phyloP scores from a whole-genome alignment of 441 rosid genomes.

The Bruguiera hainesii region DNA sequence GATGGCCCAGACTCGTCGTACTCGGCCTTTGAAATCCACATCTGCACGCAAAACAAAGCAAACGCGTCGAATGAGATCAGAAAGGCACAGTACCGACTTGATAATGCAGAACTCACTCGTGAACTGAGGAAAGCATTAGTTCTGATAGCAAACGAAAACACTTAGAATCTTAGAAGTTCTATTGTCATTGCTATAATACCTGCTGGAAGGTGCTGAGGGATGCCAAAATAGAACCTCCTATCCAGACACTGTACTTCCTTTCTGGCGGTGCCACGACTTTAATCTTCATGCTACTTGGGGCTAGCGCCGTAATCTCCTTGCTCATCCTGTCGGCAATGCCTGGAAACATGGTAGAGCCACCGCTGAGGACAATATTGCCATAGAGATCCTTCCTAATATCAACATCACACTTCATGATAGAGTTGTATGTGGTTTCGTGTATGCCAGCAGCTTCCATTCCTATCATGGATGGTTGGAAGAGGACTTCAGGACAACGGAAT shows the following conservation, averaged over 20 bases:
- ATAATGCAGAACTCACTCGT: constrained; percentile 1
- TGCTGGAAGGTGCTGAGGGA: constrained; percentile 53
- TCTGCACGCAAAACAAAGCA: constrained; percentile 42
- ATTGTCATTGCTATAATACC: constrained; percentile 25
- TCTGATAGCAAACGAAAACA: no score
- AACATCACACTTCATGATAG: constrained; percentile 74
- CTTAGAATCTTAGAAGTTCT: no score
- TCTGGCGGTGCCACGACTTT: constrained; percentile 58
- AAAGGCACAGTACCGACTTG: neutral
- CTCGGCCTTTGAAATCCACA: constrained; percentile 93
- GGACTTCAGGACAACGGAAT: constrained; percentile 78
- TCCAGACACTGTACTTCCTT: constrained; percentile 67
- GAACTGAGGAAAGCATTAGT: neutral
- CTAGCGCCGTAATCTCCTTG: constrained; percentile 59
- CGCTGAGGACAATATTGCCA: constrained; percentile 54
- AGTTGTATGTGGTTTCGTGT: constrained; percentile 63
- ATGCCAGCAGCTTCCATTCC: constrained; percentile 77
- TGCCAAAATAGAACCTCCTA: constrained; percentile 61
- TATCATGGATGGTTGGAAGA: constrained; percentile 69
- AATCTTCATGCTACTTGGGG: constrained; percentile 61
- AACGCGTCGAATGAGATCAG: constrained; percentile 4
- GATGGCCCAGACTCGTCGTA: constrained; percentile 82
- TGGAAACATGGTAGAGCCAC: constrained; percentile 61
- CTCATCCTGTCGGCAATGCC: constrained; percentile 65
- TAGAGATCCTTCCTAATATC: constrained; percentile 60